These are phyloP conservation scores for Suillus weaverae DNA, from an alignment of 768 basidiomycete genomes.

Conservation along the genomic window DNA sequence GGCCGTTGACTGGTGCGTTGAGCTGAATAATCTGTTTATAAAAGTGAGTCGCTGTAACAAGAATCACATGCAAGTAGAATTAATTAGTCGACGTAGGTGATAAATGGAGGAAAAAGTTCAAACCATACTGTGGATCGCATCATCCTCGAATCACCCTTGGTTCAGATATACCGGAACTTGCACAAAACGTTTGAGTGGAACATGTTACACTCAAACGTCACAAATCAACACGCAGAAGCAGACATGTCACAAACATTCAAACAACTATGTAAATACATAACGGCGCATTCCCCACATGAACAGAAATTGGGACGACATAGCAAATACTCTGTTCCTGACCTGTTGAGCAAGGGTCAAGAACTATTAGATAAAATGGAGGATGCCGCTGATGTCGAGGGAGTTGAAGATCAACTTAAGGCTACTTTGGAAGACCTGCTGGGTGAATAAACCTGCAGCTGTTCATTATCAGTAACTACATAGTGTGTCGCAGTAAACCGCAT, in stretches of 20 bases:
- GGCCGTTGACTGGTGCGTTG: neutral
- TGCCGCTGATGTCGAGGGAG: neutral
- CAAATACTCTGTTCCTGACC: neutral
- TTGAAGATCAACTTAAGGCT: neutral
- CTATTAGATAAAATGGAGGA: neutral
- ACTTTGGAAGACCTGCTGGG: neutral
- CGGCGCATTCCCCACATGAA: neutral
- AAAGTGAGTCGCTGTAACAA: neutral
- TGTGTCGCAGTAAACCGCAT: too few species aligned
- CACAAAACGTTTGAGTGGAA: neutral
- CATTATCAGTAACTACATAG: neutral
- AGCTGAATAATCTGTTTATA: neutral
- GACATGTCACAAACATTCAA: neutral
- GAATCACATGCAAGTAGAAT: too few species aligned
- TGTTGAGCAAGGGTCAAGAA: neutral
- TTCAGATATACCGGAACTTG: neutral
- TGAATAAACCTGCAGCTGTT: neutral
- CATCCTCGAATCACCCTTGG: neutral
- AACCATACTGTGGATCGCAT: neutral
- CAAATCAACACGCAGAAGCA: neutral
- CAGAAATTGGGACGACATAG: neutral
- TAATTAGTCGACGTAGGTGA: neutral
- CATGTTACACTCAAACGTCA: neutral
- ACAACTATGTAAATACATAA: neutral
- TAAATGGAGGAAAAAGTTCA: neutral